Evolutionary conservation across 2,329 filamentous ascomycete species (phyloP).

Genomic region (Albifimbria verrucaria): DNA sequence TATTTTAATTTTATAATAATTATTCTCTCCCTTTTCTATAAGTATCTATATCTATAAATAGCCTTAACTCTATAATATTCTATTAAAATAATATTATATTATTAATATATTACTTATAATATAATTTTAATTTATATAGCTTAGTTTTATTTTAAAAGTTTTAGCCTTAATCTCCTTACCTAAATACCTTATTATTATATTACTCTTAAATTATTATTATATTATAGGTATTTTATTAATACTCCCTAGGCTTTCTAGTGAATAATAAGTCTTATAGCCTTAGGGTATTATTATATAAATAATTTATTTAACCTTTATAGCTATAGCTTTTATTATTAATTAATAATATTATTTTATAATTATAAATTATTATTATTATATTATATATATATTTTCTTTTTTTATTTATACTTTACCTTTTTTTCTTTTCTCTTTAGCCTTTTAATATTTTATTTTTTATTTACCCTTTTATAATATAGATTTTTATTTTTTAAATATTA

Average conservation of each 20-base stretch:
- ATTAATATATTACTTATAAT: constrained; percentile 8
- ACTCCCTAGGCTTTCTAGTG: not conserved
- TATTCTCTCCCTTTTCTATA: not conserved
- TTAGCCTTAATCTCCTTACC: constrained; percentile 5
- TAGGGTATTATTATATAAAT: not conserved
- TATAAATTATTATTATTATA: not conserved
- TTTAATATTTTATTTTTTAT: not conserved
- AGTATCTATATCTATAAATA: not conserved
- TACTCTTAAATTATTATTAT: constrained; percentile 11
- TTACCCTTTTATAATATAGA: not conserved
- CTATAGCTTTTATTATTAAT: no score
- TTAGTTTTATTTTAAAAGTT: constrained; percentile 8
- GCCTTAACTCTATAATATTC: not conserved
- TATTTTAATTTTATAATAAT: not conserved
- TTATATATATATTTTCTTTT: not conserved
- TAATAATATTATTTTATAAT: not conserved
- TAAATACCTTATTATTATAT: constrained; percentile 3
- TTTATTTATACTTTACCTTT: not conserved
- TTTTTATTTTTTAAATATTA: not conserved
- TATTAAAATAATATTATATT: constrained; percentile 1
- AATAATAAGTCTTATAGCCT: not conserved
- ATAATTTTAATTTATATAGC: constrained; percentile 10
- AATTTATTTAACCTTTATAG: not conserved
- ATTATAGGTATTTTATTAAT: constrained; percentile 13
- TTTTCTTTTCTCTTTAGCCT: not conserved